Evolutionary conservation across 768 basidiomycete species (phyloP).

Genomic region (Boletellus ananiceps): DNA sequence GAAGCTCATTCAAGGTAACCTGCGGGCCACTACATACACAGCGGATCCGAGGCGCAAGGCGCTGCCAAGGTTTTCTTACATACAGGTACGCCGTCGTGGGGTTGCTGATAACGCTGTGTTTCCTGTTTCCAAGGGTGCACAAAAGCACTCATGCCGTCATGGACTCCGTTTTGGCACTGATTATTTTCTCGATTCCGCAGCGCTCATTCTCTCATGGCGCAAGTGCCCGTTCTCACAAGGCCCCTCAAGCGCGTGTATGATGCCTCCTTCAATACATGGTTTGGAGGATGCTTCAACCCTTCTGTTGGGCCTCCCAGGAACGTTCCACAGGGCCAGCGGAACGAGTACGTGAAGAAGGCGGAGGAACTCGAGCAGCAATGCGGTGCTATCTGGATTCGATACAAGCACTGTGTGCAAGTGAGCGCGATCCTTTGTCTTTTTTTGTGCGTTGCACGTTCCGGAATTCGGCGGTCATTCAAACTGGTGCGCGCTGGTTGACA

Average conservation of each 20-base stretch:
- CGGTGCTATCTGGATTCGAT: slow-evolving; percentile 76
- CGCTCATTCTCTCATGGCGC: no score
- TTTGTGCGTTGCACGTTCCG: not conserved
- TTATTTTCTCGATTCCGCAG: no score
- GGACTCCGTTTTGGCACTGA: no score
- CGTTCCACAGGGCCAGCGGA: slow-evolving; percentile 41
- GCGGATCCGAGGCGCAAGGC: no score
- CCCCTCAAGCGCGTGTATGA: slow-evolving; percentile 88
- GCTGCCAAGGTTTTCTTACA: no score
- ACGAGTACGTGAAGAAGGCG: slow-evolving; percentile 70
- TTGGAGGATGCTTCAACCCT: slow-evolving; percentile 92
- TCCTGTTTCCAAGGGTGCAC: no score
- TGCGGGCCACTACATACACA: no score
- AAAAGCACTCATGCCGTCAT: no score
- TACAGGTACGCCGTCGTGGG: no score
- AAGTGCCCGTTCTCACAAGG: slow-evolving; percentile 34
- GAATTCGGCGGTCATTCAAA: no score
- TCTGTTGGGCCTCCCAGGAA: slow-evolving; percentile 44
- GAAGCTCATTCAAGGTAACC: no score
- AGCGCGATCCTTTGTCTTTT: slow-evolving; percentile 19
- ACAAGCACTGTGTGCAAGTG: slow-evolving; percentile 81
- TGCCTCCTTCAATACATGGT: slow-evolving; percentile 96
- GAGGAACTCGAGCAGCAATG: slow-evolving; percentile 86
- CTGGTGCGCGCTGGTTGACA: not conserved
- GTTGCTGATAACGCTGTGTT: no score